A percentile compares a stretch with the other conserved stretches of the same genome.
Evolutionary conservation across 2,329 filamentous ascomycete species (phyloP).

Genomic region (Pyricularia sp.): DNA sequence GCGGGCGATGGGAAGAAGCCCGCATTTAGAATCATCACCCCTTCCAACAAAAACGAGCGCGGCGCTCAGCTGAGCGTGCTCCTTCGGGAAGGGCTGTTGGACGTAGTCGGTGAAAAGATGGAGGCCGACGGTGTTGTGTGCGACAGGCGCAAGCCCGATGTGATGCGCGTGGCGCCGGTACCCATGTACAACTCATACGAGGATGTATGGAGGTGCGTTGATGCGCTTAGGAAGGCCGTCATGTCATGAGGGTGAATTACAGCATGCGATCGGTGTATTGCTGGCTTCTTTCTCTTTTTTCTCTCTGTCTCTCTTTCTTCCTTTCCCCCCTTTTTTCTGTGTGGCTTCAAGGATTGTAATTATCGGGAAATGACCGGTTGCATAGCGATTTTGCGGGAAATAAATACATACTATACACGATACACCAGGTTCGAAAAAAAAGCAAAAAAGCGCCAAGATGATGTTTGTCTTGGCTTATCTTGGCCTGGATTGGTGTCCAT

Average conservation of each 20-base stretch:
- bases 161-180: constrained; percentile 74
- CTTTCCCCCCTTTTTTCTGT: not conserved
- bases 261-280: not conserved
- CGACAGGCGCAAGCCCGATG: constrained; percentile 78
- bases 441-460: no score
- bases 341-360: not conserved
- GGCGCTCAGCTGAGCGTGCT: constrained; percentile 74
- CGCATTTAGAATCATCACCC: constrained; percentile 59
- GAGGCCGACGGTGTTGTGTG: constrained; percentile 63
- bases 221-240: constrained; percentile 8
- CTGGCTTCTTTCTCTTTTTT: not conserved
- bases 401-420: not conserved
- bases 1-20: constrained; percentile 17
- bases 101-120: constrained; percentile 54
- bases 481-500: no score
- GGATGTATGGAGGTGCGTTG: constrained; percentile 43
- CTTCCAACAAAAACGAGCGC: constrained; percentile 54
- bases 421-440: no score
- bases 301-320: no score
- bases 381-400: not conserved
- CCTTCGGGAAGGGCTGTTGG: constrained; percentile 58
- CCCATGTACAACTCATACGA: constrained; percentile 75
- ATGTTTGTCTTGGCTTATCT: no score
- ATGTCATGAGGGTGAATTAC: not conserved
- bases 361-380: not conserved